Evolutionary conservation across 192 early-diverging fungal genomes (phyloP).

Genomic region (Physocladia obscura): DNA sequence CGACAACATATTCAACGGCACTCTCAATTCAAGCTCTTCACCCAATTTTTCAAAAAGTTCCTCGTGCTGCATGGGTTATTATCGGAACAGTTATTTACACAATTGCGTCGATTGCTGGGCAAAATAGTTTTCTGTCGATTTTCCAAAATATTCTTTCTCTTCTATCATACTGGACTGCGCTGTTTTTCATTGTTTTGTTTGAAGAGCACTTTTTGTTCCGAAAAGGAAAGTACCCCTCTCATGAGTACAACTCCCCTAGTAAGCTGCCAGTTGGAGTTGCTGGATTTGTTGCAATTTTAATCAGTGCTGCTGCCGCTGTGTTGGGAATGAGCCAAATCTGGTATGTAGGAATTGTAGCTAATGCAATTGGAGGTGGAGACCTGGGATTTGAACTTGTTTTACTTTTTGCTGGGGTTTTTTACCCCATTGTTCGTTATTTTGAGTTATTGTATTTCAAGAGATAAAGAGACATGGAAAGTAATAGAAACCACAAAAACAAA

Average conservation of each 20-base stretch:
- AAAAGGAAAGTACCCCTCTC: not conserved
- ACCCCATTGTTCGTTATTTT: conserved; percentile 4
- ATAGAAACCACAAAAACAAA: not conserved
- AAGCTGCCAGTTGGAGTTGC: conserved; percentile 33
- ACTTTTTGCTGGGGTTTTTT: conserved; percentile 34
- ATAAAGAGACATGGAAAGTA: not conserved
- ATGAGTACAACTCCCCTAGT: conserved; percentile 28
- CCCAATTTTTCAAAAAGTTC: conserved; percentile 23
- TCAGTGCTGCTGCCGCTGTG: conserved; percentile 34
- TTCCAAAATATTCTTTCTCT: conserved; percentile 36
- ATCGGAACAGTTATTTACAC: conserved; percentile 37
- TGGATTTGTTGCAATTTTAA: conserved; percentile 14
- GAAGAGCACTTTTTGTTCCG: conserved; percentile 30
- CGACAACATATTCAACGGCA: conserved; percentile 39
- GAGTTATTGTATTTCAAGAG: not conserved
- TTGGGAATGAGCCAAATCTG: conserved; percentile 41
- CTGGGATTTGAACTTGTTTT: conserved; percentile 27
- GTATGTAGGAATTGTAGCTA: conserved; percentile 12
- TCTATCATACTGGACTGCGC: conserved; percentile 37
- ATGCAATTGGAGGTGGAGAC: conserved; percentile 26
- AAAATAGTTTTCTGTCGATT: conserved; percentile 30
- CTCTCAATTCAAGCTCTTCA: conserved; percentile 38
- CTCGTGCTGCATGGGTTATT: conserved; percentile 26
- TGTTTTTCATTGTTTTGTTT: conserved; percentile 29
- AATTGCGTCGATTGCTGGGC: conserved; percentile 28